A percentile compares a stretch with the other conserved stretches of the same genome.
Conservation (phyloP, 2,329 filamentous ascomycete species). For the Helotiales sp. region DNA sequence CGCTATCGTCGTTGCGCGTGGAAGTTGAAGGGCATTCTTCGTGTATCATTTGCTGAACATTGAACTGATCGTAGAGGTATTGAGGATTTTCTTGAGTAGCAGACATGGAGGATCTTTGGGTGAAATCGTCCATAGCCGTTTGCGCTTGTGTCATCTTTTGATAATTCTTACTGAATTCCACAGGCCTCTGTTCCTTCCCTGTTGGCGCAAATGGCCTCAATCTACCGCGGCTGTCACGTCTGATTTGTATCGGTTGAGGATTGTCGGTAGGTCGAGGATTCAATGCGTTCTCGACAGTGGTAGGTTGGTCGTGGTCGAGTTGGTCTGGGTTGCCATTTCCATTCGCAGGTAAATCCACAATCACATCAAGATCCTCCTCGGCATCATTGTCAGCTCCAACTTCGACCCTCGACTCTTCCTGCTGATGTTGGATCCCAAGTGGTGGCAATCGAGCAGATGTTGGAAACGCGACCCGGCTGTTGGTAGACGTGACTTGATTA, state of each 20-base stretch:
- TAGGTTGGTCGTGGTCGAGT: not conserved
- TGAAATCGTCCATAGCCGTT: constrained; percentile 26
- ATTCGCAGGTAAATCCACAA: not conserved
- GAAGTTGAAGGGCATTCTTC: constrained; percentile 19
- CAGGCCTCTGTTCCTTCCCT: not conserved
- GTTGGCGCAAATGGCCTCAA: constrained; percentile 6
- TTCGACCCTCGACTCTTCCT: not conserved
- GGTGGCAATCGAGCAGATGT: not conserved
- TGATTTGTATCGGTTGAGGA: not conserved
- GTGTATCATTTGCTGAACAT: constrained; percentile 8
- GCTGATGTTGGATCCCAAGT: not conserved
- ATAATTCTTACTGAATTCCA: constrained; percentile 7
- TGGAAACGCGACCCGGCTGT: not conserved
- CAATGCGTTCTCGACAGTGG: not conserved
- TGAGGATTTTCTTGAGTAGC: constrained; percentile 39
- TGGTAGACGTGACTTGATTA: constrained; percentile 19
- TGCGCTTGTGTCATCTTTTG: not conserved
- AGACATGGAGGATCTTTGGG: constrained; percentile 39
- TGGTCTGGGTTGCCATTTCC: not conserved
- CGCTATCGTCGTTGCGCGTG: constrained; percentile 4
- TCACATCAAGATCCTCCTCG: not conserved
- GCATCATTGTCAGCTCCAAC: not conserved
- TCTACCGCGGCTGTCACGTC: constrained; percentile 14
- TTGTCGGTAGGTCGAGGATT: not conserved
- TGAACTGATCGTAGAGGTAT: constrained; percentile 37